phyloP scores from a whole-genome alignment of 306 rosid species.

The Lupinus albus region DNA sequence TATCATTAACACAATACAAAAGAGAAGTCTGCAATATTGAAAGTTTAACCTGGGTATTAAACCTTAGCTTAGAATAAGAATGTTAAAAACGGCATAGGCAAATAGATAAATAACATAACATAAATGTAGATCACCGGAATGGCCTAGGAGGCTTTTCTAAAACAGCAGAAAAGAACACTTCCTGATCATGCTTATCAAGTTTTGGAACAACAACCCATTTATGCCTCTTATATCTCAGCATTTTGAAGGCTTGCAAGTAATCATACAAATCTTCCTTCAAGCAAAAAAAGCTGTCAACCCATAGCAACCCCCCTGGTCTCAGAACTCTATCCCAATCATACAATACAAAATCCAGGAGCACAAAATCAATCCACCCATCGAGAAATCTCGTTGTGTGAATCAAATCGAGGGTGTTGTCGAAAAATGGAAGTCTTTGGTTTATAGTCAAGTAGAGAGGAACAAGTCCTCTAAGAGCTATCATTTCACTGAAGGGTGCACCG shows the following conservation, averaged over 20 bases:
- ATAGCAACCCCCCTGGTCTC: slow-evolving; percentile 79
- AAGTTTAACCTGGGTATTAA: background rate
- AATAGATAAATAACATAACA: background rate
- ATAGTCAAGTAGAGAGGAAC: slow-evolving; percentile 69
- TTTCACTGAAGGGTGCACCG: slow-evolving; percentile 80
- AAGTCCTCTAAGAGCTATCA: slow-evolving; percentile 77
- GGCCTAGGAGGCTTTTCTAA: slow-evolving; percentile 76
- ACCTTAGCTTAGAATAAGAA: slow-evolving; percentile 9
- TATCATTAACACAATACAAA: slow-evolving; percentile 27
- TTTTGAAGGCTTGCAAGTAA: slow-evolving; percentile 58
- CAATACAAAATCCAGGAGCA: slow-evolving; percentile 70
- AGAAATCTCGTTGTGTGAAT: slow-evolving; percentile 80
- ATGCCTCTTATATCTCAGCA: slow-evolving; percentile 66
- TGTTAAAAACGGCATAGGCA: background rate
- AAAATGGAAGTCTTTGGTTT: slow-evolving; percentile 76
- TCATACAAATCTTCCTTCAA: slow-evolving; percentile 65
- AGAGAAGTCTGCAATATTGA: background rate
- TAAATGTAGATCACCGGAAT: slow-evolving; percentile 45
- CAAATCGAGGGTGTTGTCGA: slow-evolving; percentile 72
- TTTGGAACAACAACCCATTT: slow-evolving; percentile 75
- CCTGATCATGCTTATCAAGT: slow-evolving; percentile 65
- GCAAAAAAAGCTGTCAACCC: slow-evolving; percentile 83
- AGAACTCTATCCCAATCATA: slow-evolving; percentile 79
- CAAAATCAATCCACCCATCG: slow-evolving; percentile 78
- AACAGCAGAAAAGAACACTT: slow-evolving; percentile 77